Evolutionary conservation across 1,284 basidiomycete genomes (phyloP), one percentile per base, ranked within the genome.

Genomic region (Apiotrichum gracile): DNA sequence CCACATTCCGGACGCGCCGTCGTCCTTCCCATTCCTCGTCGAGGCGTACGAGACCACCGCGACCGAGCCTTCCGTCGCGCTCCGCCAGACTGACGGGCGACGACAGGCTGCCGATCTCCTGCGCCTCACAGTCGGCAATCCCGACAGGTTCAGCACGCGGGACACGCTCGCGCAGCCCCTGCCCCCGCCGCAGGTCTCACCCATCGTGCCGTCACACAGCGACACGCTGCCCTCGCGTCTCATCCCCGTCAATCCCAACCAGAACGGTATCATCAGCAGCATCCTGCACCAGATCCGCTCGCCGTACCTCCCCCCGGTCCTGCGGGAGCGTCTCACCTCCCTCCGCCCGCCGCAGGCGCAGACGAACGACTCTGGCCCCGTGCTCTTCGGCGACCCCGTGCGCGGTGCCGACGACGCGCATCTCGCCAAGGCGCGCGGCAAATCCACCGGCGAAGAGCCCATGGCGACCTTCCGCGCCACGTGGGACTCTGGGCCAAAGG

Each of bases 311-410:
- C 71, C 70, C 2, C 61, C 64, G 14, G 40, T 54, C 8, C 59
- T 73, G 19, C 57, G 64, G n/a, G 69, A 70, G 45, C 54, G 71
- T 21, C 64, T 73, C 38, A 70, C 68, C 0, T 61, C 65, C 0
- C 54, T 73, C 12, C 61, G 71, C 17, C 68, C 69, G 10, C 71
- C 71, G 2, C 51, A 54, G 25, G 49, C 51, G 9, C 58, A 59
- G 39, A 22, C 31, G 1, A 53, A 50, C 45, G 58, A 59, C 56
- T 60, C 43, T 39, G 51, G 47, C 24, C 55, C 22, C 1, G 54
- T 69, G 17, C 52, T 68, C 4, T 73, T 64, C 40, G 69, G 69
- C 34, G 61, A 64, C 10, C 51, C 62, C 0, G 60, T 73, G 2
- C 58, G 64, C 3, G 71, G 66, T 17, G 67, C 71, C 8, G 66